Evolutionary conservation across 768 basidiomycete species (phyloP).

Genomic region (Pleurotus djamor): DNA sequence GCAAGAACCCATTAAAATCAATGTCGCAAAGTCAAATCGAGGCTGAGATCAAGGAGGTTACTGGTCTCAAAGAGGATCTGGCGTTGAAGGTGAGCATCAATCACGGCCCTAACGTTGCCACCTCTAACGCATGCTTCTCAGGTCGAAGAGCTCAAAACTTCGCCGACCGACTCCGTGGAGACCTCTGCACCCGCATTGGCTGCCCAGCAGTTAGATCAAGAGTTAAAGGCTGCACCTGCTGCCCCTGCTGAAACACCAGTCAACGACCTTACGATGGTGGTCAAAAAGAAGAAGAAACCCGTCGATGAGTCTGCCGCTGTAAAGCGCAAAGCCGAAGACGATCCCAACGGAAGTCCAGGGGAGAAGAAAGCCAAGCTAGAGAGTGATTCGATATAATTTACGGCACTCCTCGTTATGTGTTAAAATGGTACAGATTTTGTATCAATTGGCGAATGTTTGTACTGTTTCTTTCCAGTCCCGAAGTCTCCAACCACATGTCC

Average conservation of each 20-base stretch:
- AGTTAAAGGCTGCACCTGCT: conserved; percentile 50
- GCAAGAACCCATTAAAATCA: conserved; percentile 56
- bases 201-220: conserved; percentile 69
- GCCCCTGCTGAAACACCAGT: conserved; percentile 42
- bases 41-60: conserved; percentile 76
- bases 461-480: conserved; percentile 72
- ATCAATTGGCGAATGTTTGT: conserved; percentile 58
- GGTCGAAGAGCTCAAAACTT: conserved; percentile 90
- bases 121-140: conserved; percentile 22
- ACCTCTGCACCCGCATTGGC: conserved; percentile 68
- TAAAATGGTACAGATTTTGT: conserved; percentile 47
- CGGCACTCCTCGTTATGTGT: neutral
- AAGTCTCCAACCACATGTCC: conserved; percentile 92
- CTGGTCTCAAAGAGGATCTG: conserved; percentile 75
- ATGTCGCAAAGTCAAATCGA: conserved; percentile 77
- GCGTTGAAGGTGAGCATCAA: conserved; percentile 69
- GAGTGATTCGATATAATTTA: conserved; percentile 12
- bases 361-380: conserved; percentile 72
- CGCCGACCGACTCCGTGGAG: conserved; percentile 57
- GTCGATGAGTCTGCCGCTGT: conserved; percentile 31
- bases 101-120: neutral
- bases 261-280: conserved; percentile 86
- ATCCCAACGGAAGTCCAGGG: conserved; percentile 37
- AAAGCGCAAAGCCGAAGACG: conserved; percentile 76
- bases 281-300: conserved; percentile 80